Evolutionary conservation across 805 yeast genomes (phyloP), one percentile per base, ranked within the genome.

Genomic region (Cyberlindnera nakhonratchasimensis): DNA sequence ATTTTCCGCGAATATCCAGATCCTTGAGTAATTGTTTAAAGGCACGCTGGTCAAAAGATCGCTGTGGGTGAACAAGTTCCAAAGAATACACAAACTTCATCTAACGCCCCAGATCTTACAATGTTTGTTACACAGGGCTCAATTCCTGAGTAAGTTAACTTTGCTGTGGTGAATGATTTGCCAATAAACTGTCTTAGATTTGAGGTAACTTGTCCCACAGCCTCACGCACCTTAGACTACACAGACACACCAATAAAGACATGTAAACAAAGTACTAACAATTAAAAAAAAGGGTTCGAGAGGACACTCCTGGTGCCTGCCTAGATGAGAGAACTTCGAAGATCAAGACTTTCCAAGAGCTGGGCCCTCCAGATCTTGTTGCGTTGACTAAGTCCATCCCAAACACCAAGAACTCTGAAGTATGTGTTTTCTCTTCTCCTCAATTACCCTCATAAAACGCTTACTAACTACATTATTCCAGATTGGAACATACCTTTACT

Each of bases 301-400:
- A 86, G 55, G 76, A 74, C 53, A 66, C 70, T 53, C 59, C 75
- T 38, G 83, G 83, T 1, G 66, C 74, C 18, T 79, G 88, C 10
- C 58, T 84, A 34, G 73, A 74, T 40, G 88, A 82, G 56, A 70
- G 95, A 52, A 75, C 84, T 3, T 62, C 75, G 28, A 73, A 83
- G 50, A 63, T 85, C 34, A 72, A 72, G 36, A 67, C 75, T 30
- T 78, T 83, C 46, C 68, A 63, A 40, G 90, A 84, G 47, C 61
- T 86, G 43, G 95, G 95, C 0, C 86, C 89, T 2, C 84, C 88
- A 3, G 95, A 86, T 59, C 65, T 85, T 44, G 79, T 81, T 6
- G 79, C 71, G 48, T 55, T 75, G 25, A 61, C 72, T n/a, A 71
- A 70, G 46, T 43, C 45, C 11, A 86, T 89, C n/a, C 10, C 86